phyloP scores from a whole-genome alignment of 352 stramenopile species.

The Phytophthora hibernalis region DNA sequence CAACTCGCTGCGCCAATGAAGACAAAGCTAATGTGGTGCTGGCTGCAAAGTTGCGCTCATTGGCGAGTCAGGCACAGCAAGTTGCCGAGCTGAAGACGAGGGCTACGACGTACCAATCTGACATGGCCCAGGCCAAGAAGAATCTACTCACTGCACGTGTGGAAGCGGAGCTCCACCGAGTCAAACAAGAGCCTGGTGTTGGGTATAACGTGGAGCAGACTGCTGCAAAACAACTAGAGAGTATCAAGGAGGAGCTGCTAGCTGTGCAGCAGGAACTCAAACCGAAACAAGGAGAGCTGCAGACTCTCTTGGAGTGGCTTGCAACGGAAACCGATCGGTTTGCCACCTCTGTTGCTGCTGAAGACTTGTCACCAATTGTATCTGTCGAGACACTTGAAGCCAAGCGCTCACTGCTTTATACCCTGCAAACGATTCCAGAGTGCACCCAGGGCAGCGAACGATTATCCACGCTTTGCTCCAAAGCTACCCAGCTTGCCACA shows the following conservation, averaged over 20 bases:
- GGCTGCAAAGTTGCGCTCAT: conserved; percentile 49
- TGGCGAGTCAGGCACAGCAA: conserved; percentile 47
- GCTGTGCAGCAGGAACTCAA: conserved; percentile 57
- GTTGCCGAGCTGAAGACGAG: conserved; percentile 51
- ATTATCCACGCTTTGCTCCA: conserved; percentile 51
- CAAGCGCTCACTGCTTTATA: conserved; percentile 29
- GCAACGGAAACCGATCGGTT: conserved; percentile 57
- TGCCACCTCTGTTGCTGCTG: conserved; percentile 29
- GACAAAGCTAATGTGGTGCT: conserved; percentile 62
- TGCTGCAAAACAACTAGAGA: conserved; percentile 40
- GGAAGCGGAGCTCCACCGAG: conserved; percentile 48
- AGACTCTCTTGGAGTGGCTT: conserved; percentile 59
- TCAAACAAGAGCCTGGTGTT: conserved; percentile 24
- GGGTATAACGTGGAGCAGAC: conserved; percentile 14
- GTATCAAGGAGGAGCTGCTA: conserved; percentile 49
- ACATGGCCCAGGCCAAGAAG: conserved; percentile 54
- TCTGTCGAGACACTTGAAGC: conserved; percentile 29
- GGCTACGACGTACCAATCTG: conserved; percentile 42
- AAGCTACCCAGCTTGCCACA: conserved; percentile 51
- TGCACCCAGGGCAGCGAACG: conserved; percentile 57
- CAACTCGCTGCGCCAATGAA: conserved; percentile 43
- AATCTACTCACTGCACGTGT: conserved; percentile 49
- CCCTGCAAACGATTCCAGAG: conserved; percentile 47
- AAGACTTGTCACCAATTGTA: conserved; percentile 18
- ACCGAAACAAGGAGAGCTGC: conserved; percentile 48